phyloP scores from a whole-genome alignment of 1,284 basidiomycete genomes.

The Puccinia triticina region DNA sequence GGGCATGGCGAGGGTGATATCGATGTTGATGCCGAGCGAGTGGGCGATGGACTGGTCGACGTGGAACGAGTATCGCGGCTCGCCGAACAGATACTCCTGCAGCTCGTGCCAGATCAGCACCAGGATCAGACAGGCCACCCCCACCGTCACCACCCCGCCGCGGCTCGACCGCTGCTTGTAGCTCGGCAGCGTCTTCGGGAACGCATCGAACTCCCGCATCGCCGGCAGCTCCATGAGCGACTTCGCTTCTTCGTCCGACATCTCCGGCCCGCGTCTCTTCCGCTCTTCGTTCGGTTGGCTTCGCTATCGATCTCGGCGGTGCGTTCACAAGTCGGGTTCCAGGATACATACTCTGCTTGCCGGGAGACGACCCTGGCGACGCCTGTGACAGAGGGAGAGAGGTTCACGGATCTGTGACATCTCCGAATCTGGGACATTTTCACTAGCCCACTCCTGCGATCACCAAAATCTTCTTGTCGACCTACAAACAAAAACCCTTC shows the following conservation, averaged over 20 bases:
- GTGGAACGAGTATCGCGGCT: conserved; percentile 80
- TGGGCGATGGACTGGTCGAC: conserved; percentile 71
- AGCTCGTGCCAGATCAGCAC: conserved; percentile 82
- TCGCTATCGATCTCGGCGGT: not conserved
- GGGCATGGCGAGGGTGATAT: conserved; percentile 87
- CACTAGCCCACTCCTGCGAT: too few species aligned
- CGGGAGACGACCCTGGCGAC: too few species aligned
- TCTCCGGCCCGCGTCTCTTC: too few species aligned
- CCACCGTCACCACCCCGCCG: conserved; percentile 82
- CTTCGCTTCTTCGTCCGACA: not conserved
- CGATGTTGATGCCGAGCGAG: conserved; percentile 80
- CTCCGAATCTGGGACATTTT: too few species aligned
- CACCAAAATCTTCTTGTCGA: too few species aligned
- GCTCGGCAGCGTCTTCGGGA: conserved; percentile 79
- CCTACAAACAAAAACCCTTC: too few species aligned
- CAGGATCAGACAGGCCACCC: conserved; percentile 73
- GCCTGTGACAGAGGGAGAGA: too few species aligned
- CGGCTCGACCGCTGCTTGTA: conserved; percentile 83
- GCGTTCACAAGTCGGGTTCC: not conserved
- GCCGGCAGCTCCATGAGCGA: conserved; percentile 44
- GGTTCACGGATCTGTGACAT: too few species aligned
- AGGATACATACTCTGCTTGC: too few species aligned
- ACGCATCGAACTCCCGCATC: conserved; percentile 70
- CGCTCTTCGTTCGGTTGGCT: not conserved
- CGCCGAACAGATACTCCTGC: conserved; percentile 86